A percentile compares a stretch with the other conserved stretches of the same genome.
Conservation (phyloP, 2,329 filamentous ascomycete genomes). For the Phaeoacremonium minimum region DNA sequence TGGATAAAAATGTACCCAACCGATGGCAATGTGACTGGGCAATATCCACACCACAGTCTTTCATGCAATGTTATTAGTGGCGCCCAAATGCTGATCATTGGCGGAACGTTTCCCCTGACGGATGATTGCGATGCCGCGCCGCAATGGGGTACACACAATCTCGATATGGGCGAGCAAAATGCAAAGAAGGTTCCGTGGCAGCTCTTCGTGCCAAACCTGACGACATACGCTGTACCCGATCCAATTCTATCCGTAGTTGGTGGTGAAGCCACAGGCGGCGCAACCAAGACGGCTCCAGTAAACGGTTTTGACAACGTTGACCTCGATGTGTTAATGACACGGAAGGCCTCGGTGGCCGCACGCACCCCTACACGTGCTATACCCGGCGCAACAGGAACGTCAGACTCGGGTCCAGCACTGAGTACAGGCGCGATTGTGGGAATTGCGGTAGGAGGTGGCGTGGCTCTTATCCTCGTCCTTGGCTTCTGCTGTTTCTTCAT, state of each 20-base stretch:
- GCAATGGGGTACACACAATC: constrained; percentile 51
- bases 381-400: constrained; percentile 10
- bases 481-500: constrained; percentile 23
- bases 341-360: constrained; percentile 37
- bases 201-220: constrained; percentile 42
- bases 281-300: constrained; percentile 45
- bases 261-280: constrained; percentile 45
- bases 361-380: constrained; percentile 47
- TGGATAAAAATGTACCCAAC: constrained; percentile 55
- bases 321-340: constrained; percentile 47
- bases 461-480: constrained; percentile 19
- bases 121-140: constrained; percentile 46
- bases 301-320: constrained; percentile 46
- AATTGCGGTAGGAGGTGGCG: constrained; percentile 33
- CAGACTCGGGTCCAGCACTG: constrained; percentile 10
- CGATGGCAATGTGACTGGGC: constrained; percentile 29
- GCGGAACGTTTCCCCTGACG: constrained; percentile 49
- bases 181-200: constrained; percentile 43
- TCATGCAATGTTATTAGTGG: constrained; percentile 53
- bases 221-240: constrained; percentile 49
- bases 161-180: constrained; percentile 48
- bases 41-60: constrained; percentile 47
- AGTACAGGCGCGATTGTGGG: constrained; percentile 37
- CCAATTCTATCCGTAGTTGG: constrained; percentile 46
- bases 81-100: constrained; percentile 60